Evolutionary conservation across 495 filamentous ascomycete genomes (phyloP).

Genomic region (Aspergillus egyptiacus): DNA sequence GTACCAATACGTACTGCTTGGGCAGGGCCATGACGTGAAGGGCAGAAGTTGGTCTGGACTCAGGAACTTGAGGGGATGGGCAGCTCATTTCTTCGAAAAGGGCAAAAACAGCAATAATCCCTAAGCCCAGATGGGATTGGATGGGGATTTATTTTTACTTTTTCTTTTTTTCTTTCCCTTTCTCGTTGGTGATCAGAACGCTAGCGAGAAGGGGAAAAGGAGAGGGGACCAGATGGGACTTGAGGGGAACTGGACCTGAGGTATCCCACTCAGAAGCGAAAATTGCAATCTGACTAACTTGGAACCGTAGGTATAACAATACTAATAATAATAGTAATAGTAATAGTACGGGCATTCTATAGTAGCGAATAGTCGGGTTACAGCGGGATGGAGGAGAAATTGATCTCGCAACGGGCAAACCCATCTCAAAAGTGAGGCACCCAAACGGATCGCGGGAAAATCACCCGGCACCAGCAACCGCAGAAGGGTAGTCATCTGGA

Average conservation of each 20-base stretch:
- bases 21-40: neutral
- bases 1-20: too few species aligned
- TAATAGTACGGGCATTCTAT: neutral
- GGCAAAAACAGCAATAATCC: conserved; percentile 4
- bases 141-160: too few species aligned
- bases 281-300: neutral
- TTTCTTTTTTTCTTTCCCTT: too few species aligned
- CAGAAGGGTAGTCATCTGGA: conserved; percentile 17
- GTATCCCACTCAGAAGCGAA: neutral
- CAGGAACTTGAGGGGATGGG: conserved; percentile 6
- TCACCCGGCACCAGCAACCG: conserved; percentile 14
- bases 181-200: conserved; percentile 18
- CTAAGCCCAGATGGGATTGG: neutral
- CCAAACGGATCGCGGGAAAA: conserved; percentile 39
- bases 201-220: conserved; percentile 13
- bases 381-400: neutral
- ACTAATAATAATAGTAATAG: neutral
- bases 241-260: neutral
- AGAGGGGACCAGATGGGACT: neutral
- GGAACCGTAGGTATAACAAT: neutral
- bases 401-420: neutral
- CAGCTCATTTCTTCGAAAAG: conserved; percentile 7
- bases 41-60: conserved; percentile 7
- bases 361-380: neutral
- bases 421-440: conserved; percentile 38